phyloP scores from a whole-genome alignment of 2,329 filamentous ascomycete species.

The Catunica adiposa region DNA sequence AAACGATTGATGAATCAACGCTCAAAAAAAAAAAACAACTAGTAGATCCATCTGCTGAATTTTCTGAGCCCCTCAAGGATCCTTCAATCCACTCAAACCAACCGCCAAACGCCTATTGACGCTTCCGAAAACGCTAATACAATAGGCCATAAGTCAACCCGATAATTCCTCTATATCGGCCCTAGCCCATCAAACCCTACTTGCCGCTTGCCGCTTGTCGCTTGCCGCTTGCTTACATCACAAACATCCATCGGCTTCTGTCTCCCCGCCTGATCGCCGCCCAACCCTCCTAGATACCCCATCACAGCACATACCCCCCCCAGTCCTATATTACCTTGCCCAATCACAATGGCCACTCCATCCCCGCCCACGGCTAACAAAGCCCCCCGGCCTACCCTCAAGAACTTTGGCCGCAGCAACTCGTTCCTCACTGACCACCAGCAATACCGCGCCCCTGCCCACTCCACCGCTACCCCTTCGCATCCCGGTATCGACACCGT shows the following conservation, averaged over 20 bases:
- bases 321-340: neutral
- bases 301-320: too few species aligned
- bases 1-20: too few species aligned
- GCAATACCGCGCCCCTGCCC: constrained; percentile 41
- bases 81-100: neutral
- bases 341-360: neutral
- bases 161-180: too few species aligned
- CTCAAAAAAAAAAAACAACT: too few species aligned
- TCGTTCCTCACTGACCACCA: constrained; percentile 48
- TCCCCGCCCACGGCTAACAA: constrained; percentile 3
- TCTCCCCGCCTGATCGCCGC: too few species aligned
- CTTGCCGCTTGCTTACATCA: too few species aligned
- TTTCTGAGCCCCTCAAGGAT: neutral
- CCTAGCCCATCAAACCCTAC: too few species aligned
- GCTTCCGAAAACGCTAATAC: neutral
- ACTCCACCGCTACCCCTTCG: constrained; percentile 33
- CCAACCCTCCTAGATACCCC: too few species aligned
- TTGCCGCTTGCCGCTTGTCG: too few species aligned
- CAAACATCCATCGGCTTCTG: too few species aligned
- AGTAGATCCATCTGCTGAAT: too few species aligned
- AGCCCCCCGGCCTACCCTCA: constrained; percentile 31
- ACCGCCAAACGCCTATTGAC: neutral
- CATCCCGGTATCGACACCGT: constrained; percentile 49
- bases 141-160: neutral
- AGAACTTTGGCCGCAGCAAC: constrained; percentile 36